Evolutionary conservation across 1,139 yeast genomes (phyloP).

Genomic region (Scheffersomyces stambukii): DNA sequence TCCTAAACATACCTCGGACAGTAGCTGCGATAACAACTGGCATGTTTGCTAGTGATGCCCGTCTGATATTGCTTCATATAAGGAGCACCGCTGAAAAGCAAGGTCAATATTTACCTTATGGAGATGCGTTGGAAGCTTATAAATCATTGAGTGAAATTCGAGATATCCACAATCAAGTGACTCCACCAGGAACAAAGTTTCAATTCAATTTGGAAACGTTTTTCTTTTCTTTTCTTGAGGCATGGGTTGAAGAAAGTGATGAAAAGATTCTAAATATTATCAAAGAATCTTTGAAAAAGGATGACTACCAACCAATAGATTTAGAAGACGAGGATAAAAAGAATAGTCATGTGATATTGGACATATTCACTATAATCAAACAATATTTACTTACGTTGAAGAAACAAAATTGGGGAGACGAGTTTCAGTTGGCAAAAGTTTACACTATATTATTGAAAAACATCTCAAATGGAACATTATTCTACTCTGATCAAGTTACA

Average conservation of each 20-base stretch:
- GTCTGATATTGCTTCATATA: conserved; percentile 56
- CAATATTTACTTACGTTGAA: conserved; percentile 53
- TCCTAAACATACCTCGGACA: conserved; percentile 50
- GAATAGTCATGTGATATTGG: conserved; percentile 56
- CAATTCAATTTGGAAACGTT: conserved; percentile 56
- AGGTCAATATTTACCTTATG: conserved; percentile 43
- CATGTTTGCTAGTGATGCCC: conserved; percentile 62
- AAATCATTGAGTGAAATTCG: conserved; percentile 53
- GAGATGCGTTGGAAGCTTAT: conserved; percentile 62
- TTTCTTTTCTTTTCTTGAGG: conserved; percentile 54
- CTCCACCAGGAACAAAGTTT: conserved; percentile 31
- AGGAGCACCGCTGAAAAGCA: conserved; percentile 37
- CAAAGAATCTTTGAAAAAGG: conserved; percentile 51
- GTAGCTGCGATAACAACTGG: conserved; percentile 55
- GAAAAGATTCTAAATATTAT: conserved; percentile 48
- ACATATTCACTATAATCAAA: conserved; percentile 60
- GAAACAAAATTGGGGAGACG: conserved; percentile 52
- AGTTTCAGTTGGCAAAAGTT: conserved; percentile 55
- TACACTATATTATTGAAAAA: conserved; percentile 57
- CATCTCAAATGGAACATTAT: conserved; percentile 56
- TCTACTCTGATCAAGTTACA: conserved; percentile 48
- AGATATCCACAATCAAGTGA: conserved; percentile 50
- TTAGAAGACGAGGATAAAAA: conserved; percentile 33
- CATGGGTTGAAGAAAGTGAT: conserved; percentile 55
- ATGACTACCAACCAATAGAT: conserved; percentile 53